phyloP scores from a whole-genome alignment of 495 filamentous ascomycete species.

The Pyrenopolyporus hunteri region DNA sequence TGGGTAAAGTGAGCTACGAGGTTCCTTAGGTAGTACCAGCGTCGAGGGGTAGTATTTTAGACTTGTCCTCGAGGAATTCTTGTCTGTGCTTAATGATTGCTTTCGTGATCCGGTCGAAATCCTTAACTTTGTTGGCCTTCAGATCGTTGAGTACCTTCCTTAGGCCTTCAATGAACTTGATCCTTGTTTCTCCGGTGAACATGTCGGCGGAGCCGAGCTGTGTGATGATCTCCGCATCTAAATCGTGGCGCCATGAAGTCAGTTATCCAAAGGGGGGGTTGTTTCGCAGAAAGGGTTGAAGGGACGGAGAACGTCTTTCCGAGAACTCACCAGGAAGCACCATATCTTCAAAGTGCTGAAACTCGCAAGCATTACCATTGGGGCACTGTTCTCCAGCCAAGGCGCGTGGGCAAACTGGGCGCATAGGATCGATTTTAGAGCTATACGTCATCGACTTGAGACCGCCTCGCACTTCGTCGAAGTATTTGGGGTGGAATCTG shows the following conservation, averaged over 20 bases:
- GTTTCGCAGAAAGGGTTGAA: constrained; percentile 34
- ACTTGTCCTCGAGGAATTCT: constrained; percentile 57
- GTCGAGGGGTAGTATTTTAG: constrained; percentile 55
- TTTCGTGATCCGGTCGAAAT: constrained; percentile 79
- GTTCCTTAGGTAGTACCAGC: constrained; percentile 37
- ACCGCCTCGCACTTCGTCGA: constrained; percentile 70
- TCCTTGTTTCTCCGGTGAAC: constrained; percentile 70
- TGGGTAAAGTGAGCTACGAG: constrained; percentile 43
- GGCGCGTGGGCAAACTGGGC: constrained; percentile 76
- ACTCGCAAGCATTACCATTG: constrained; percentile 65
- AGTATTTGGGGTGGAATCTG: constrained; percentile 82
- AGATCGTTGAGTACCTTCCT: constrained; percentile 76
- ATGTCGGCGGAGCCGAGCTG: constrained; percentile 80
- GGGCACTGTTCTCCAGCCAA: constrained; percentile 77
- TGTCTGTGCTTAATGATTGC: constrained; percentile 83
- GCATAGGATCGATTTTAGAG: constrained; percentile 77
- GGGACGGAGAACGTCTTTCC: constrained; percentile 9
- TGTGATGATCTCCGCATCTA: constrained; percentile 87
- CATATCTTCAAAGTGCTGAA: constrained; percentile 84
- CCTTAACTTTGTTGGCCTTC: constrained; percentile 73
- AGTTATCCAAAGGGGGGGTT: constrained; percentile 59
- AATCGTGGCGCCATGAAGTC: constrained; percentile 62
- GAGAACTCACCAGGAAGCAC: constrained; percentile 76
- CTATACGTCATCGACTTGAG: constrained; percentile 93
- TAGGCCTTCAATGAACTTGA: constrained; percentile 75